Conservation (phyloP, 2,329 filamentous ascomycete genomes). For the Xylariaceae sp. region DNA sequence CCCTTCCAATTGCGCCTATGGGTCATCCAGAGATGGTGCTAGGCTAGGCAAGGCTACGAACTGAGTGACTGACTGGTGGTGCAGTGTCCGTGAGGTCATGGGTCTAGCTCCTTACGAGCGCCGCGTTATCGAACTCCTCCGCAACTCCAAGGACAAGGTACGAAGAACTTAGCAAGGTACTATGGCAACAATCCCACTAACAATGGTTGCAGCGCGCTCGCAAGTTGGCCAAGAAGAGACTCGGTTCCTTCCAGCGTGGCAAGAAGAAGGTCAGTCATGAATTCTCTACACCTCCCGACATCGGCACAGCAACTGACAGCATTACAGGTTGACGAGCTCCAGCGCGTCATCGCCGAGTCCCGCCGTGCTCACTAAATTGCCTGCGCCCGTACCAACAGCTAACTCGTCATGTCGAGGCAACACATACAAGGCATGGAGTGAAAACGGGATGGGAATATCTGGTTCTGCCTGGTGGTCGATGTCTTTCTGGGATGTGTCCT, state of each 20-base stretch:
- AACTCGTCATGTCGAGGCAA: constrained; percentile 11
- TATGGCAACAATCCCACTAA: background rate
- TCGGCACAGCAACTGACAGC: background rate
- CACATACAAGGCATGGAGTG: constrained; percentile 12
- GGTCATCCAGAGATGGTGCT: background rate
- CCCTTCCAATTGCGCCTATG: background rate
- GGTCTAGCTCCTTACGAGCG: constrained; percentile 95
- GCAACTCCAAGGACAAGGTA: constrained; percentile 95
- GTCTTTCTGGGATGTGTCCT: constrained; percentile 25
- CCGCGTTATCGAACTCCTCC: constrained; percentile 96
- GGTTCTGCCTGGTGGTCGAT: constrained; percentile 26
- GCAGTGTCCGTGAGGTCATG: constrained; percentile 85
- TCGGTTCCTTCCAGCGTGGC: constrained; percentile 97
- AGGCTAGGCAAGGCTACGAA: background rate
- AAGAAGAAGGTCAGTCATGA: constrained; percentile 79
- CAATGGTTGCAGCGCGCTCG: constrained; percentile 59
- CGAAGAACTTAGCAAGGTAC: background rate
- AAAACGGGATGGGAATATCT: constrained; percentile 20
- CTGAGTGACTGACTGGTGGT: constrained; percentile 8
- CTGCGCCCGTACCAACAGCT: background rate
- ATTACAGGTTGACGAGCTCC: constrained; percentile 69
- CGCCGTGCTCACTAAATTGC: constrained; percentile 59
- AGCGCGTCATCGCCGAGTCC: constrained; percentile 94
- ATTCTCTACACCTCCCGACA: background rate
- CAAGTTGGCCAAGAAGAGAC: constrained; percentile 99